Percentiles rank a stretch among this genome's conserved stretches.
phyloP scores from a whole-genome alignment of 2,329 filamentous ascomycete genomes.

The Monosporascus ibericus region DNA sequence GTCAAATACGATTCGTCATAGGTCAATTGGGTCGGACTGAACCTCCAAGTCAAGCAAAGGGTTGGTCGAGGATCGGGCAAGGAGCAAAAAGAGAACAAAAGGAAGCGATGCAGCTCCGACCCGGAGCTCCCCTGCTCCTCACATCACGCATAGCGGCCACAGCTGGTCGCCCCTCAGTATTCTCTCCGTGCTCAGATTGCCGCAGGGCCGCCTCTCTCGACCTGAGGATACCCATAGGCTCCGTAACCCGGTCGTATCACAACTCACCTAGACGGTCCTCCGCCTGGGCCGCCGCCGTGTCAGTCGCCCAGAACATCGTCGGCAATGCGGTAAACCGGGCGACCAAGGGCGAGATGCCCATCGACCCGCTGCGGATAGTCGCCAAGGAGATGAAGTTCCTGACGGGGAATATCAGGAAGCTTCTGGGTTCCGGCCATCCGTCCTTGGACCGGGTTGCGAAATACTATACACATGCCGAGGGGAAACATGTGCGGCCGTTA shows the following conservation, averaged over 20 bases:
- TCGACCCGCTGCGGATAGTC: constrained; percentile 84
- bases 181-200: constrained; percentile 35
- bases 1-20: constrained; percentile 8
- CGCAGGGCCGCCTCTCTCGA: constrained; percentile 25
- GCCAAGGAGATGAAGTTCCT: constrained; percentile 96
- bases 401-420: constrained; percentile 85
- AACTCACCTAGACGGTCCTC: constrained; percentile 44
- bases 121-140: constrained; percentile 45
- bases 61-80: too few relatives aligned
- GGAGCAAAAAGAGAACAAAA: constrained; percentile 1
- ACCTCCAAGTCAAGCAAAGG: too few relatives aligned
- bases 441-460: constrained; percentile 92
- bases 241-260: constrained; percentile 32
- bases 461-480: constrained; percentile 95
- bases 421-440: constrained; percentile 91
- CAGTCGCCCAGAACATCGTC: constrained; percentile 65
- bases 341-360: constrained; percentile 60
- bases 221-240: constrained; percentile 23
- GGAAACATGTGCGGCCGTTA: constrained; percentile 91
- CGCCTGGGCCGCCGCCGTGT: constrained; percentile 71
- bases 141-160: constrained; percentile 25
- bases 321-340: constrained; percentile 59
- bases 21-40: constrained; percentile 22
- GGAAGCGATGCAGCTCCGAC: constrained; percentile 47
- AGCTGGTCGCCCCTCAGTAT: constrained; percentile 27